Conservation (phyloP, 2,329 filamentous ascomycete species). For the Fusarium tjaetaba region DNA sequence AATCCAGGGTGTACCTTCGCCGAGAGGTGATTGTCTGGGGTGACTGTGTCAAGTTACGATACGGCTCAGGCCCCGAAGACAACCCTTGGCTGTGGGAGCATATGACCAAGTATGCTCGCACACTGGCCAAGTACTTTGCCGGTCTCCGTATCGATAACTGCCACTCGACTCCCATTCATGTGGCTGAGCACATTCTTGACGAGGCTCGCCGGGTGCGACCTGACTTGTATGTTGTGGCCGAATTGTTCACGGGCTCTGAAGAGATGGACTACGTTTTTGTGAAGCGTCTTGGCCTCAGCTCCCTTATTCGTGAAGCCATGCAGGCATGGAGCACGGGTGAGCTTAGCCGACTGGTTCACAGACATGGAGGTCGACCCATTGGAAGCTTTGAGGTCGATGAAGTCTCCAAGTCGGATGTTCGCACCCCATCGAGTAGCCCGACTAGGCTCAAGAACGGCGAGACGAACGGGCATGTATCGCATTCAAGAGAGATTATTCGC, state of each 20-base stretch:
- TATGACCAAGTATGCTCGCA: slow-evolving; percentile 91
- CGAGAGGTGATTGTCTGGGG: slow-evolving; percentile 98
- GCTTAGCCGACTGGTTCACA: slow-evolving; percentile 90
- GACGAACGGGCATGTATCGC: slow-evolving; percentile 46
- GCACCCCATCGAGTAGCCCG: slow-evolving; percentile 46
- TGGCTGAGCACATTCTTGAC: slow-evolving; percentile 94
- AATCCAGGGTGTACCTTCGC: slow-evolving; percentile 92
- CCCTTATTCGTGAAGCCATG: slow-evolving; percentile 96
- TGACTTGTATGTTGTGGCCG: slow-evolving; percentile 90
- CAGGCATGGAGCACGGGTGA: slow-evolving; percentile 97
- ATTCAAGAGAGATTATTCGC: slow-evolving; percentile 73
- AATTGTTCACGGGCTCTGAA: slow-evolving; percentile 95
- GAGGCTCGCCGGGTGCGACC: slow-evolving; percentile 89
- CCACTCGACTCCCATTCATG: slow-evolving; percentile 93
- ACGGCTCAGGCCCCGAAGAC: slow-evolving; percentile 81
- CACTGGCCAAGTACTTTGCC: slow-evolving; percentile 94
- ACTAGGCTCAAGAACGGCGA: slow-evolving; percentile 38
- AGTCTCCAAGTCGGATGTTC: slow-evolving; percentile 69
- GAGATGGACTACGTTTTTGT: slow-evolving; percentile 97
- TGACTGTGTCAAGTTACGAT: slow-evolving; percentile 96
- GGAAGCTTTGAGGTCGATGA: slow-evolving; percentile 98
- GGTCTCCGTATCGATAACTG: slow-evolving; percentile 98
- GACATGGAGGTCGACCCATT: slow-evolving; percentile 91
- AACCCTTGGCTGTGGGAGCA: slow-evolving; percentile 95
- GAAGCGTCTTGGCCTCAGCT: slow-evolving; percentile 88